Percentiles rank a stretch among this genome's conserved stretches.
These are phyloP conservation scores for Willaertia magna DNA, from an alignment of 208 protist species.

Conservation along the genomic window DNA sequence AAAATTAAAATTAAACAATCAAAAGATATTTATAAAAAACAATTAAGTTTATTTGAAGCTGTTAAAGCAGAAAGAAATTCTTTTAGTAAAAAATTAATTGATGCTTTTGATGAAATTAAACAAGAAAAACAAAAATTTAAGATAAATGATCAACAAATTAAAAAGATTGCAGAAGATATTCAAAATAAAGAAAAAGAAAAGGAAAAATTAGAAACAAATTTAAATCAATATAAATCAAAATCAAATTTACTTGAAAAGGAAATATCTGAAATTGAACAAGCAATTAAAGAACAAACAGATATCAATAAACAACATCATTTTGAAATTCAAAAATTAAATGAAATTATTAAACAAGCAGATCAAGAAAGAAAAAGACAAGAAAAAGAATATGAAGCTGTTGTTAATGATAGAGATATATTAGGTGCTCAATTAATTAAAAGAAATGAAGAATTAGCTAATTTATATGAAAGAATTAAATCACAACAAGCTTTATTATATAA, in stretches of 20 bases:
- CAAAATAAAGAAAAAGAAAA: conserved; percentile 50
- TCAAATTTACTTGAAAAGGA: conserved; percentile 43
- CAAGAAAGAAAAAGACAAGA: conserved; percentile 62
- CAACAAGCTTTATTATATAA: conserved; percentile 77
- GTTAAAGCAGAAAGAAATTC: conserved; percentile 63
- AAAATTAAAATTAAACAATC: conserved; percentile 44
- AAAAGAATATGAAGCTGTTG: conserved; percentile 71
- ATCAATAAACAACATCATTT: conserved; percentile 32
- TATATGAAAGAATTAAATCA: conserved; percentile 92
- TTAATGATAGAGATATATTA: conserved; percentile 83
- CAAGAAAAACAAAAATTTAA: conserved; percentile 82
- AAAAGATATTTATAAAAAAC: conserved; percentile 52
- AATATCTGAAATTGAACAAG: conserved; percentile 24
- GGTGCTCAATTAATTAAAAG: conserved; percentile 75
- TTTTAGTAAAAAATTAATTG: conserved; percentile 76
- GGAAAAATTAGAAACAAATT: conserved; percentile 39
- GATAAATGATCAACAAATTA: conserved; percentile 78
- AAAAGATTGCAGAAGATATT: conserved; percentile 79
- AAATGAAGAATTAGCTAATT: conserved; percentile 73
- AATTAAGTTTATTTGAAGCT: conserved; percentile 57
- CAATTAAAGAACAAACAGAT: conserved; percentile 40
- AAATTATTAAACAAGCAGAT: conserved; percentile 74
- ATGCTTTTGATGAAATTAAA: conserved; percentile 75
- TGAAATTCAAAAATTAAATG: conserved; percentile 73
- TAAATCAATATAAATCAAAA: conserved; percentile 37